phyloP scores from a whole-genome alignment of 495 filamentous ascomycete genomes.

The Lineolata rhizophorae region DNA sequence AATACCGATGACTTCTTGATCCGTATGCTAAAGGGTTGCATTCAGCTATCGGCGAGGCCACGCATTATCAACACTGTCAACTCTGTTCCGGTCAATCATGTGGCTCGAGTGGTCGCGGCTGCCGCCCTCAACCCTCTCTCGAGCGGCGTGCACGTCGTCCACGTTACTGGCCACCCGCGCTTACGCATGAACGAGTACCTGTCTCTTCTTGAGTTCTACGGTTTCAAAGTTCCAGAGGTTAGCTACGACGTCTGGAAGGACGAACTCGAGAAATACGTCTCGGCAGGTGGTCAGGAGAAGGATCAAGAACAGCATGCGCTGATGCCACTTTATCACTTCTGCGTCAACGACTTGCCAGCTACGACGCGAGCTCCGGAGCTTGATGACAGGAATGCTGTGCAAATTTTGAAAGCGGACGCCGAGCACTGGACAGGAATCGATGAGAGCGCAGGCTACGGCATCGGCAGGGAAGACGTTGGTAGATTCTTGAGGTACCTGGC shows the following conservation, averaged over 20 bases:
- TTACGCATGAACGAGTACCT: conserved; percentile 63
- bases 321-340: conserved; percentile 76
- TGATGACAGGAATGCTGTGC: conserved; percentile 49
- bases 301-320: conserved; percentile 41
- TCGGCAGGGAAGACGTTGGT: no score
- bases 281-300: conserved; percentile 10
- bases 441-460: conserved; percentile 36
- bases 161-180: conserved; percentile 64
- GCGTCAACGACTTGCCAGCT: conserved; percentile 52
- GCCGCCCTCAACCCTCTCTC: conserved; percentile 37
- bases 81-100: conserved; percentile 71
- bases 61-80: conserved; percentile 78
- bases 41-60: conserved; percentile 53
- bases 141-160: conserved; percentile 35
- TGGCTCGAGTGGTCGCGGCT: conserved; percentile 57
- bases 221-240: conserved; percentile 50
- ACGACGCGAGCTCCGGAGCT: conserved; percentile 63
- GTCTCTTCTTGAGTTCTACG: conserved; percentile 46
- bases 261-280: conserved; percentile 20
- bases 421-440: conserved; percentile 43
- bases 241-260: conserved; percentile 29
- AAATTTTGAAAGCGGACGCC: conserved; percentile 37
- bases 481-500: no score
- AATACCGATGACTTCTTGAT: conserved; percentile 88
- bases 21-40: conserved; percentile 49